phyloP scores from a whole-genome alignment of 2,329 filamentous ascomycete genomes.

The Epichloe uncinata region DNA sequence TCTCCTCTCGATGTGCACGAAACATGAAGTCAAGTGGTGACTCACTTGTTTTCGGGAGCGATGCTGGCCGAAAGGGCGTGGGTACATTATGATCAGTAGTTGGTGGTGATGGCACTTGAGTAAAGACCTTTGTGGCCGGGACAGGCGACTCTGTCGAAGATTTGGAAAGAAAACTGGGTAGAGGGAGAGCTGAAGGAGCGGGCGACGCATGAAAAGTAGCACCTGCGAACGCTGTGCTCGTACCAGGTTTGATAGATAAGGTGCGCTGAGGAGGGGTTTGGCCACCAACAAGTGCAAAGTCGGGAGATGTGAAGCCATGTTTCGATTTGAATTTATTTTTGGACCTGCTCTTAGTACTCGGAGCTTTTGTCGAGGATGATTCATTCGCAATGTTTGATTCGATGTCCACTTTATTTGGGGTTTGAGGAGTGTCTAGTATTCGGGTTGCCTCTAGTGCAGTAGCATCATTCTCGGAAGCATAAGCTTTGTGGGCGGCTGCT shows the following conservation, averaged over 20 bases:
- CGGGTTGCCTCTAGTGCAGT: constrained; percentile 18
- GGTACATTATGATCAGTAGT: constrained; percentile 38
- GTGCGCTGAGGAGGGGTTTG: constrained; percentile 30
- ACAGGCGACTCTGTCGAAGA: constrained; percentile 53
- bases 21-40: constrained; percentile 88
- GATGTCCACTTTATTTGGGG: constrained; percentile 31
- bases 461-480: constrained; percentile 45
- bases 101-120: constrained; percentile 35
- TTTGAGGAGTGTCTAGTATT: constrained; percentile 26
- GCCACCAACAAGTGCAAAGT: constrained; percentile 24
- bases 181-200: constrained; percentile 75
- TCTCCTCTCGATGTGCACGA: constrained; percentile 70
- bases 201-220: constrained; percentile 93
- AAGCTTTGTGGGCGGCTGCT: constrained; percentile 35
- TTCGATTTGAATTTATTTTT: constrained; percentile 14
- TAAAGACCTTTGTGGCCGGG: constrained; percentile 18
- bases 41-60: constrained; percentile 30
- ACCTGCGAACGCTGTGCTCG: constrained; percentile 63
- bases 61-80: constrained; percentile 27
- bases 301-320: constrained; percentile 26
- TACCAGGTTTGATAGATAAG: constrained; percentile 29
- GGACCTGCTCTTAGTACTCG: constrained; percentile 17
- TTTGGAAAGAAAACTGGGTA: constrained; percentile 75
- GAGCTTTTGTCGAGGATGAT: constrained; percentile 14
- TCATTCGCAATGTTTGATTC: constrained; percentile 21